Conservation (phyloP, 768 basidiomycete genomes). For the Pleurotus citrinopileatus region DNA sequence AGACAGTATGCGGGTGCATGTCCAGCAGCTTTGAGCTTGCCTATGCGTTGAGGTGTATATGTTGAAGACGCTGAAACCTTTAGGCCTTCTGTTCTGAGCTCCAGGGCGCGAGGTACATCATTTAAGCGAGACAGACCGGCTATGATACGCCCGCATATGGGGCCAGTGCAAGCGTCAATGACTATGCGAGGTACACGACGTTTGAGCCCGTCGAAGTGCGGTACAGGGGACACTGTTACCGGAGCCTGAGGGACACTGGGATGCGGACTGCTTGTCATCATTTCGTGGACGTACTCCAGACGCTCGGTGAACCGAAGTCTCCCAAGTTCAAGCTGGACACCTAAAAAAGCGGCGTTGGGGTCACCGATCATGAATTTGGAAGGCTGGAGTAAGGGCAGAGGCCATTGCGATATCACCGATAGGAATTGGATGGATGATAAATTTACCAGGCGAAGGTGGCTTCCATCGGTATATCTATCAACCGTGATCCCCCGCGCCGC, state of each 20-base stretch:
- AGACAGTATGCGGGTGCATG: slow-evolving; percentile 31
- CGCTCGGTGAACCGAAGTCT: slow-evolving; percentile 51
- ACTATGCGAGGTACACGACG: slow-evolving; percentile 43
- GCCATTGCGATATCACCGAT: slow-evolving; percentile 57
- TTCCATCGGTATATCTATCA: slow-evolving; percentile 30
- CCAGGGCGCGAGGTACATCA: slow-evolving; percentile 47
- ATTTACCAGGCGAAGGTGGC: slow-evolving; percentile 38
- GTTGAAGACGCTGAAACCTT: slow-evolving; percentile 36
- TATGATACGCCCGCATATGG: slow-evolving; percentile 47
- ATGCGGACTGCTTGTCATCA: slow-evolving; percentile 24
- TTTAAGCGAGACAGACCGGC: slow-evolving; percentile 36
- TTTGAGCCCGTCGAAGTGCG: not conserved
- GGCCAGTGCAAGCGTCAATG: slow-evolving; percentile 46
- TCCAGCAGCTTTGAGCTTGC: slow-evolving; percentile 18
- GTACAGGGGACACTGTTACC: not conserved
- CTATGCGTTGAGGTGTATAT: slow-evolving; percentile 23
- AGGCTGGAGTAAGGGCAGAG: slow-evolving; percentile 48
- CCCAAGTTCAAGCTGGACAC: slow-evolving; percentile 40
- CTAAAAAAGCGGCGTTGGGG: slow-evolving; percentile 55
- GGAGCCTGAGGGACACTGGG: not conserved
- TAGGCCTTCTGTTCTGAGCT: slow-evolving; percentile 56
- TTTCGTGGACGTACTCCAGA: slow-evolving; percentile 45
- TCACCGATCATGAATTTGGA: slow-evolving; percentile 53
- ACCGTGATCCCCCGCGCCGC: slow-evolving; percentile 40
- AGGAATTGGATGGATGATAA: slow-evolving; percentile 38